Base-by-base conservation (phyloP, 179 eudicot genomes). In the Beta lomatogona region DNA sequence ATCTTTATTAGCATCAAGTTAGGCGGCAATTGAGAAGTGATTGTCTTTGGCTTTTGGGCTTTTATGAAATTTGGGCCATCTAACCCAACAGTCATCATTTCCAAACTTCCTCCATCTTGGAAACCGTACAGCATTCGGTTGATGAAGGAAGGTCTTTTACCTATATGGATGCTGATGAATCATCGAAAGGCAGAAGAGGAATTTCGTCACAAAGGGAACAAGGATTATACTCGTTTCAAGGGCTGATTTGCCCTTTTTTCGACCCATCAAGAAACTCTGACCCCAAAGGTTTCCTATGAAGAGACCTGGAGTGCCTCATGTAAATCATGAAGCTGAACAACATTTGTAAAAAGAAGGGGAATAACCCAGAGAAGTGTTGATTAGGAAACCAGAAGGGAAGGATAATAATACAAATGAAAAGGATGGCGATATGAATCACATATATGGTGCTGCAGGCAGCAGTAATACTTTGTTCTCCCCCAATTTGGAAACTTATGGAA, bases 31-130 rank as follows among this genome's bases (percentile, higher is more conserved):
- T n/a, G n/a, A n/a, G n/a, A n/a, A n/a, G n/a, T n/a, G n/a, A n/a
- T n/a, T n/a, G n/a, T n/a, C n/a, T n/a, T n/a, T n/a, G n/a, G n/a
- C n/a, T n/a, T n/a, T n/a, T n/a, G n/a, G n/a, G n/a, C n/a, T n/a
- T n/a, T n/a, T n/a, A n/a, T n/a, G n/a, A n/a, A n/a, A n/a, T n/a
- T n/a, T n/a, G n/a, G n/a, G n/a, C n/a, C n/a, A n/a, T n/a, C n/a
- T n/a, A n/a, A n/a, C n/a, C n/a, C n/a, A n/a, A n/a, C n/a, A n/a
- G 90, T 82, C 36, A 91, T 93, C 61, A 78, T 94, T 69, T 92
- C 97, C 46, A 94, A 94, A 89, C 92, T 94, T 66, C 98, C 97
- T 0, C 88, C 90, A 28, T 92, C 98, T 2, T 94, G 98, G 98
- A 94, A 89, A 80, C 92, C 86, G 15, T 79, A 22, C 54, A 82